phyloP scores from a whole-genome alignment of 768 basidiomycete genomes.

The Podaxis sp. region DNA sequence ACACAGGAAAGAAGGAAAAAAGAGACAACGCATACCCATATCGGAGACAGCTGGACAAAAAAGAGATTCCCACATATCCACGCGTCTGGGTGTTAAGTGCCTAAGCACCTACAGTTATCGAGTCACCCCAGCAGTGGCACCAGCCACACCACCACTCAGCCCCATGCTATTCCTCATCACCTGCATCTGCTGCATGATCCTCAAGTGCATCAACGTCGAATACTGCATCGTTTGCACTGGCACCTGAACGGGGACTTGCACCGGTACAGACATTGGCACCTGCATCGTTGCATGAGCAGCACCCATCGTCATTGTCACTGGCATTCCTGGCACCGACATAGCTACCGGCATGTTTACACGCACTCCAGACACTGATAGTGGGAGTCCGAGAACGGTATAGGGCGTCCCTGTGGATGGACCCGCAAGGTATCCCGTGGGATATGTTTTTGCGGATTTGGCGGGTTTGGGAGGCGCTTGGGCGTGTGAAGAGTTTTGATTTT shows the following conservation, averaged over 20 bases:
- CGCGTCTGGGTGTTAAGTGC: not conserved
- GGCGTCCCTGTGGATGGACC: not conserved
- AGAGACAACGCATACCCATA: not conserved
- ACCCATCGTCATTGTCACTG: not conserved
- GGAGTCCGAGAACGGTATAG: not conserved
- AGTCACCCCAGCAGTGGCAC: not conserved
- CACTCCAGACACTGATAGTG: not conserved
- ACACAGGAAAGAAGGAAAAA: not conserved
- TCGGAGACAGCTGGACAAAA: too few species aligned
- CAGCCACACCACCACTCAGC: not conserved
- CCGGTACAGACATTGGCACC: not conserved
- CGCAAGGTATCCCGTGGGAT: not conserved
- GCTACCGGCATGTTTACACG: not conserved
- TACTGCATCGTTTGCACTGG: constrained; percentile 8
- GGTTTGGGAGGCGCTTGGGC: not conserved
- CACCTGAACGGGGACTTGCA: not conserved
- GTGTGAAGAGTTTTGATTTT: not conserved
- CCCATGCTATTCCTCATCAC: constrained; percentile 11
- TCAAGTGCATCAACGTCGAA: constrained; percentile 11
- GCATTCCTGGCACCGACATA: not conserved
- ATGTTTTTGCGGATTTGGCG: not conserved
- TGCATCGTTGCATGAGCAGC: not conserved
- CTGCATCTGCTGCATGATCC: constrained; percentile 12
- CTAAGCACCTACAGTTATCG: not conserved
- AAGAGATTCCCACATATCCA: too few species aligned